phyloP scores from a whole-genome alignment of 768 basidiomycete genomes.

The Cystobasidium onofrii region DNA sequence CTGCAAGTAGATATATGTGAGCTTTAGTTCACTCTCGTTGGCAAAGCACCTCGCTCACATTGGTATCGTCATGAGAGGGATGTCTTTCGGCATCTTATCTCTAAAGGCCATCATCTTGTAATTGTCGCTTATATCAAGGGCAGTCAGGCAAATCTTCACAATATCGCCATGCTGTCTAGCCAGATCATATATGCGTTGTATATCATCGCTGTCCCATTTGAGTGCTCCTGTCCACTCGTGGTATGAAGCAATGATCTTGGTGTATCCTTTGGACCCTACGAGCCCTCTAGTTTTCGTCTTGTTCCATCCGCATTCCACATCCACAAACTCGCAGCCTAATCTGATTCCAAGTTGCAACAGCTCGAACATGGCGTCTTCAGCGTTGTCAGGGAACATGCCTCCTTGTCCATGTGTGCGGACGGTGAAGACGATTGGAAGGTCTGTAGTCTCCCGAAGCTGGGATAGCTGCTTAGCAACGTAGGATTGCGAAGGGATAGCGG shows the following conservation, averaged over 20 bases:
- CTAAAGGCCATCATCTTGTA: conserved; percentile 68
- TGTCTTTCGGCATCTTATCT: conserved; percentile 50
- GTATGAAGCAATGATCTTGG: conserved; percentile 83
- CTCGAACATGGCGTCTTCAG: conserved; percentile 61
- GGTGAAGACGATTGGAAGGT: conserved; percentile 84
- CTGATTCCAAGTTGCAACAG: conserved; percentile 70
- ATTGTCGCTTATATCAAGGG: conserved; percentile 66
- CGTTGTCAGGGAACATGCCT: conserved; percentile 76
- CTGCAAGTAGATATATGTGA: not conserved
- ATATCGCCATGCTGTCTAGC: conserved; percentile 71
- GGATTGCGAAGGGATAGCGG: conserved; percentile 56
- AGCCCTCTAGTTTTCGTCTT: conserved; percentile 58
- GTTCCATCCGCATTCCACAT: conserved; percentile 75
- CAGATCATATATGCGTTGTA: conserved; percentile 61
- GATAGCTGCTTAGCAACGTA: conserved; percentile 78
- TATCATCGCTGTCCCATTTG: conserved; percentile 64
- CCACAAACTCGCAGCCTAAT: conserved; percentile 82
- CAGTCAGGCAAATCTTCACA: conserved; percentile 84
- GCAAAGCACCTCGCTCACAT: too few relatives aligned
- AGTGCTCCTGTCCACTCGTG: conserved; percentile 85
- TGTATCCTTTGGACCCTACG: conserved; percentile 57
- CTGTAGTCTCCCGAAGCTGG: conserved; percentile 63
- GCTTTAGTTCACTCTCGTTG: too few relatives aligned
- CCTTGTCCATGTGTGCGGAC: conserved; percentile 81
- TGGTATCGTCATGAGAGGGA: conserved; percentile 84